Conservation (phyloP, 257 asterid genomes). For the Haberlea rhodopensis region DNA sequence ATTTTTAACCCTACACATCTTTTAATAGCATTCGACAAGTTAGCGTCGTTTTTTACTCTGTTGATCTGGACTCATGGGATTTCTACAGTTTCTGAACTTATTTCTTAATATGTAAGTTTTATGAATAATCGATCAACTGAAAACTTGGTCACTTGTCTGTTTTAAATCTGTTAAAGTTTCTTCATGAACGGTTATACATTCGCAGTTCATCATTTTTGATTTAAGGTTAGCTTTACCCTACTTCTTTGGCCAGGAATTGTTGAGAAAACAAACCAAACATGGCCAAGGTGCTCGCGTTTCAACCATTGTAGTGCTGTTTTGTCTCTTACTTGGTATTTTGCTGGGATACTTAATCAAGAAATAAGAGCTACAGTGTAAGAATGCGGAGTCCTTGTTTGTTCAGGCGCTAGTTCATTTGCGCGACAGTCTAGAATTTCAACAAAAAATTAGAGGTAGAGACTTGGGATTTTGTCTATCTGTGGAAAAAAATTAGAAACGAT, state of each 20-base stretch:
- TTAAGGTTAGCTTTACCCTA: constrained; percentile 3
- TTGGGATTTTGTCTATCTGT: not conserved
- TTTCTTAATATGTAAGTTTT: not conserved
- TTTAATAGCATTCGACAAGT: not conserved
- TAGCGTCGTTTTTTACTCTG: not conserved
- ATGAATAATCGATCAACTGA: not conserved
- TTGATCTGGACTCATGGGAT: not conserved
- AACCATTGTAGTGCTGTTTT: constrained; percentile 33
- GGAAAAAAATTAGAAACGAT: constrained; percentile 8
- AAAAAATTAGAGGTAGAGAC: not conserved
- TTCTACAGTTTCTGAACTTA: not conserved
- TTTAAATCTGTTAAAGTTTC: not conserved
- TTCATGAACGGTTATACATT: not conserved
- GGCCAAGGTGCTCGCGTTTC: constrained; percentile 45
- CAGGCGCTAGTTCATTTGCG: constrained; percentile 12
- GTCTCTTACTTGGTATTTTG: constrained; percentile 52
- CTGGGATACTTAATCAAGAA: constrained; percentile 54
- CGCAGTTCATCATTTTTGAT: not conserved
- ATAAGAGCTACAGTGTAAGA: constrained; percentile 23
- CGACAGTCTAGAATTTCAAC: not conserved
- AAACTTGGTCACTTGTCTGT: not conserved
- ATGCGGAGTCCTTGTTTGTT: constrained; percentile 16
- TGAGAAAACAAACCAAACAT: constrained; percentile 38
- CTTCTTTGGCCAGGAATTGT: constrained; percentile 44
- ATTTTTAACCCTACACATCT: not conserved